phyloP scores from a whole-genome alignment of 2,329 filamentous ascomycete species.

The Hysterium pulicare region DNA sequence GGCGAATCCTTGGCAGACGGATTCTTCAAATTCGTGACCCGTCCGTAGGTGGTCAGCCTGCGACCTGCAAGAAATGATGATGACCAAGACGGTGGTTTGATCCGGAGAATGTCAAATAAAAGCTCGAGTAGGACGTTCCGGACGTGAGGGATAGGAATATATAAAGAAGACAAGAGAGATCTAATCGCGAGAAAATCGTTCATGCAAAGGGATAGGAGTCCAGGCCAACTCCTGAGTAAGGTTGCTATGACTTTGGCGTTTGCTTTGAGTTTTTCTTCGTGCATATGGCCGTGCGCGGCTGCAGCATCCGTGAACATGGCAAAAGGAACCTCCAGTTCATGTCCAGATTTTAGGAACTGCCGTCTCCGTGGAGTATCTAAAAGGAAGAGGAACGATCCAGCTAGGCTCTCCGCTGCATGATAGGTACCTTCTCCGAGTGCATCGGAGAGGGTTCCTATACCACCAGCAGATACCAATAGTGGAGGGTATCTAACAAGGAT shows the following conservation, averaged over 20 bases:
- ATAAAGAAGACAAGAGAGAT: constrained; percentile 69
- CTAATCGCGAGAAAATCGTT: constrained; percentile 80
- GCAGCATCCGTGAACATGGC: constrained; percentile 86
- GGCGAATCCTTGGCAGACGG: constrained; percentile 49
- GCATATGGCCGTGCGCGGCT: constrained; percentile 46
- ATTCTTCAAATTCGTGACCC: constrained; percentile 79
- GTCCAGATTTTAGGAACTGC: constrained; percentile 79
- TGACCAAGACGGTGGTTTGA: constrained; percentile 93
- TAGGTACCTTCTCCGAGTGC: constrained; percentile 87
- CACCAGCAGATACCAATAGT: constrained; percentile 77
- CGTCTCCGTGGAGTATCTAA: constrained; percentile 79
- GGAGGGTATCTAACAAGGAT: constrained; percentile 83
- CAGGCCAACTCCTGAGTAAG: constrained; percentile 89
- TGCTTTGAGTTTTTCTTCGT: constrained; percentile 69
- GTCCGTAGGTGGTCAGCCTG: constrained; percentile 91
- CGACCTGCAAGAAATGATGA: constrained; percentile 91
- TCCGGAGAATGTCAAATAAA: constrained; percentile 77
- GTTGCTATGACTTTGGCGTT: constrained; percentile 91
- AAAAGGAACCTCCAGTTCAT: constrained; percentile 81
- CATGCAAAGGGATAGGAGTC: constrained; percentile 82
- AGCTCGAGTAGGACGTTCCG: constrained; percentile 83
- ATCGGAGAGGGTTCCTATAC: constrained; percentile 83
- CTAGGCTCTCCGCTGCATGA: constrained; percentile 85
- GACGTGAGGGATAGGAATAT: constrained; percentile 55
- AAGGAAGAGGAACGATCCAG: constrained; percentile 82